These are phyloP conservation scores for Oenanthe sinensis DNA, from an alignment of 129 eudicot species.

Conservation along the genomic window DNA sequence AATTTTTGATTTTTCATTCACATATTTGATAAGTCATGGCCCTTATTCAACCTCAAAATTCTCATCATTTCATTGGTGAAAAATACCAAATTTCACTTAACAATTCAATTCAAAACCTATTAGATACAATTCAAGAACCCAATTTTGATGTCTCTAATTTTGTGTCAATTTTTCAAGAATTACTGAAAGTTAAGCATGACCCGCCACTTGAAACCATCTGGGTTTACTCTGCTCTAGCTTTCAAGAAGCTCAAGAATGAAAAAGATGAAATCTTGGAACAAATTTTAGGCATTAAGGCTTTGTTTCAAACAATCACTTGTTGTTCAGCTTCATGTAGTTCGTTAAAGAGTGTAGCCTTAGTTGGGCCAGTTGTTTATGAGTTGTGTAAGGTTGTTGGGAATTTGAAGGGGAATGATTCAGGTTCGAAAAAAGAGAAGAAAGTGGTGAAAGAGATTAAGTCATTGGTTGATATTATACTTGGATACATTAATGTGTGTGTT, in stretches of 20 bases:
- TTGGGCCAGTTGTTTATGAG: constrained; percentile 52
- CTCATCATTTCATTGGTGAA: constrained; percentile 27
- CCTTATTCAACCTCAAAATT: constrained; percentile 24
- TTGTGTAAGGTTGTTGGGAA: constrained; percentile 28
- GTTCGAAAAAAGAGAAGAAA: constrained; percentile 44
- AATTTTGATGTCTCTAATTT: constrained; percentile 23
- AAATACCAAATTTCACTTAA: constrained; percentile 37
- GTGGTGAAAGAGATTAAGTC: constrained; percentile 38
- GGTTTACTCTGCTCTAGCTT: constrained; percentile 47
- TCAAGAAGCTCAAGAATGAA: constrained; percentile 14
- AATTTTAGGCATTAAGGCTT: constrained; percentile 36
- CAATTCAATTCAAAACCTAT: constrained; percentile 42
- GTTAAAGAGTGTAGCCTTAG: constrained; percentile 30
- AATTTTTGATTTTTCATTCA: constrained; percentile 1
- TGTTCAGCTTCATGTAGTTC: constrained; percentile 50
- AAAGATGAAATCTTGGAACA: constrained; percentile 36
- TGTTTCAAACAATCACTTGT: constrained; percentile 40
- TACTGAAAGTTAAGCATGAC: constrained; percentile 40
- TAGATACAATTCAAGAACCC: constrained; percentile 32
- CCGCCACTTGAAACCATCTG: constrained; percentile 75
- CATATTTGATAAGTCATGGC: constrained; percentile 18
- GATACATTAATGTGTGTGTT: constrained; percentile 40
- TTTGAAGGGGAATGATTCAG: constrained; percentile 32
- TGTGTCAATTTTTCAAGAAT: constrained; percentile 36
- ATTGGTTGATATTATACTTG: constrained; percentile 46